Conservation (phyloP, 306 rosid species). For the Coriaria nepalensis region DNA sequence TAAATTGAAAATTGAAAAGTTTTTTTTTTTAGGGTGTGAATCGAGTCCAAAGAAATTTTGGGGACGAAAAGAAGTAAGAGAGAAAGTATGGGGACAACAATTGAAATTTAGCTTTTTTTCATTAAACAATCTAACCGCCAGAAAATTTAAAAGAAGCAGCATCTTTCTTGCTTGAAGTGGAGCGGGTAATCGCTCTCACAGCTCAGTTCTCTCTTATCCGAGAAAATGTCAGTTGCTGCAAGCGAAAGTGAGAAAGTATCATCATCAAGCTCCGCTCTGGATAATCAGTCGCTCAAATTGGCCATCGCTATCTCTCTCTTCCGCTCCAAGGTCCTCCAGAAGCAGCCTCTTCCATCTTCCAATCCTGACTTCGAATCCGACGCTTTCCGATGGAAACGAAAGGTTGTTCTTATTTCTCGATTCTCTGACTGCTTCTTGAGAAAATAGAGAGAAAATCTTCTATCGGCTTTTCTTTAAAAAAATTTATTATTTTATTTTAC, state of each 20-base stretch:
- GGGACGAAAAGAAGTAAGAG: too few species aligned
- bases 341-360: constrained; percentile 4
- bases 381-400: constrained; percentile 81
- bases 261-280: constrained; percentile 10
- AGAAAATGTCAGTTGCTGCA: constrained; percentile 28
- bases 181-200: not conserved
- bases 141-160: not conserved
- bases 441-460: not conserved
- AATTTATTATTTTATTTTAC: constrained; percentile 5
- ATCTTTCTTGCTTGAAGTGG: not conserved
- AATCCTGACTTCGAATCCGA: constrained; percentile 36
- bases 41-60: too few species aligned
- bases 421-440: not conserved
- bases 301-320: constrained; percentile 75
- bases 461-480: too few species aligned
- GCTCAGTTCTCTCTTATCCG: not conserved
- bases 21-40: too few species aligned
- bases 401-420: constrained; percentile 31
- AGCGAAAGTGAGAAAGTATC: constrained; percentile 7
- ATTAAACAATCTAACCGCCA: constrained; percentile 1
- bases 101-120: too few species aligned
- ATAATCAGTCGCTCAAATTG: constrained; percentile 48
- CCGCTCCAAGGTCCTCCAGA: constrained; percentile 42
- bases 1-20: too few species aligned
- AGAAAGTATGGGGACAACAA: too few species aligned